A percentile compares a stretch with the other conserved stretches of the same genome.
Conservation (phyloP, 2,329 filamentous ascomycete species). For the Hawksworthiomyces lignivorus region DNA sequence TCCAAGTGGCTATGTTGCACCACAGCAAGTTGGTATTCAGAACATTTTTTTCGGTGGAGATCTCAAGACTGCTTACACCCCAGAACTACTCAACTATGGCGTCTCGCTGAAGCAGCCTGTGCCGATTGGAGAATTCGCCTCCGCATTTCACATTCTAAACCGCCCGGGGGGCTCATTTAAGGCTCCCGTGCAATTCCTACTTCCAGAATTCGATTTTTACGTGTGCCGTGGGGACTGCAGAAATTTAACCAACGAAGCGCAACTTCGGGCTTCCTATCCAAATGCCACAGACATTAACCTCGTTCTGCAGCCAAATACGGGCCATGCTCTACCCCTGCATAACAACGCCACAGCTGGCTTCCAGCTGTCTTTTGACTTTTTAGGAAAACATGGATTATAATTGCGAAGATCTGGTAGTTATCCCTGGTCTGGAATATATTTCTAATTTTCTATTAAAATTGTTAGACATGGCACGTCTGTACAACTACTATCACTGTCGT, state of each 20-base stretch:
- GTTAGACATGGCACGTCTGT: too few species aligned
- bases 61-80: background rate
- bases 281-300: slow-evolving; percentile 1
- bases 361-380: slow-evolving; percentile 8
- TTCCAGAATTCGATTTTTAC: background rate
- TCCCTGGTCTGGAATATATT: too few species aligned
- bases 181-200: slow-evolving; percentile 1
- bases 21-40: background rate
- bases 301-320: slow-evolving; percentile 4
- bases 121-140: slow-evolving; percentile 6
- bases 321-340: slow-evolving; percentile 3
- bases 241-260: background rate
- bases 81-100: background rate
- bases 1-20: background rate
- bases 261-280: background rate
- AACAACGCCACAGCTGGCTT: slow-evolving; percentile 6
- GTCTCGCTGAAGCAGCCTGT: slow-evolving; percentile 3
- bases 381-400: background rate
- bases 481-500: too few species aligned
- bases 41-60: slow-evolving; percentile 4
- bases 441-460: too few species aligned
- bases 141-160: background rate
- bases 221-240: slow-evolving; percentile 6
- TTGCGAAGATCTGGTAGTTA: too few species aligned
- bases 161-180: background rate